A percentile compares a stretch with the other conserved stretches of the same genome.
Conservation (phyloP, 1,284 basidiomycete species). For the Fomitiporia mediterranea region DNA sequence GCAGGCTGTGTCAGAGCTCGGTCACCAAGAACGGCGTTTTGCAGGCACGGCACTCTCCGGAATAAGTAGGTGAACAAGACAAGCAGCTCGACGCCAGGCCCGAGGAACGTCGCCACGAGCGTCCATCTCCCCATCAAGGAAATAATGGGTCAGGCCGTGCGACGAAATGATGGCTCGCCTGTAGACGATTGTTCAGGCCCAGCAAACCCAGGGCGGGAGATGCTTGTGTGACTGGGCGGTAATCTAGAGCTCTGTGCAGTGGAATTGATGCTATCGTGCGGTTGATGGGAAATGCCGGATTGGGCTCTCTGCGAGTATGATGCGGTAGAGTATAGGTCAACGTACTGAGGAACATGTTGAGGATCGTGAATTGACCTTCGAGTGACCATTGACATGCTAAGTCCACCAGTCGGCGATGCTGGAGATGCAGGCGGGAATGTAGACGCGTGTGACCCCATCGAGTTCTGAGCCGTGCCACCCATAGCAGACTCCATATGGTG, state of each 20-base stretch:
- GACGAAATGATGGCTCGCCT: slow-evolving; percentile 16
- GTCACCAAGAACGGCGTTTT: neutral
- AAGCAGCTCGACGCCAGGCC: neutral
- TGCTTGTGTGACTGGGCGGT: neutral
- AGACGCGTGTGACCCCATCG: slow-evolving; percentile 4
- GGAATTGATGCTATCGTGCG: neutral
- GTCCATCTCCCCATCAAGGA: slow-evolving; percentile 9
- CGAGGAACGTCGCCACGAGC: neutral
- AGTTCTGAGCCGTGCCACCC: slow-evolving; percentile 7
- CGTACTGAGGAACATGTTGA: slow-evolving; percentile 16
- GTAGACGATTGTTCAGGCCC: slow-evolving; percentile 13
- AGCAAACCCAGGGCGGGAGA: slow-evolving; percentile 11
- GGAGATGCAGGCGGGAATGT: slow-evolving; percentile 3
- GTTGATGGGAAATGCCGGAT: slow-evolving; percentile 4
- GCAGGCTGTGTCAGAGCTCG: slow-evolving; percentile 4
- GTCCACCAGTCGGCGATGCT: neutral
- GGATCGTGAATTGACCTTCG: slow-evolving; percentile 19
- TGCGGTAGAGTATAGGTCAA: slow-evolving; percentile 15
- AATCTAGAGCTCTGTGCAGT: slow-evolving; percentile 1
- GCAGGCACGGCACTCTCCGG: slow-evolving; percentile 1
- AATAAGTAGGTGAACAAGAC: neutral
- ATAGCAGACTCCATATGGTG: slow-evolving; percentile 11
- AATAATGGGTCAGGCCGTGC: slow-evolving; percentile 15
- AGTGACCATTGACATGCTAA: slow-evolving; percentile 9
- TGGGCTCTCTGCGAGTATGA: slow-evolving; percentile 16